These are phyloP conservation scores for Cryoendolithus antarcticus DNA, from an alignment of 2,329 filamentous ascomycete species.

Conservation along the genomic window DNA sequence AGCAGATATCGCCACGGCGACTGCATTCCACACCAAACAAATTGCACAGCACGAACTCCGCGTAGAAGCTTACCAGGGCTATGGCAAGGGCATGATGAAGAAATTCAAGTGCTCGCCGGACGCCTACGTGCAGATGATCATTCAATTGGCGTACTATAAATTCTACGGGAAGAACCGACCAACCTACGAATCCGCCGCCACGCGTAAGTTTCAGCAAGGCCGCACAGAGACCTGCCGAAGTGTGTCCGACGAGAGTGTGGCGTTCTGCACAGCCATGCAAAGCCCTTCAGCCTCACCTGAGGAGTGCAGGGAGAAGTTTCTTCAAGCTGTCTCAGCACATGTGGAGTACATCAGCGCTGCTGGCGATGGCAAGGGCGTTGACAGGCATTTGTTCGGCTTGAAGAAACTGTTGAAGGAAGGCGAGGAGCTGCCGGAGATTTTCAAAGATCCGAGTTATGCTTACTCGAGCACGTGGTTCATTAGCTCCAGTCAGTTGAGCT, in stretches of 20 bases:
- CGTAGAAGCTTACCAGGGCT: slow-evolving; percentile 92
- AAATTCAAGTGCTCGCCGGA: slow-evolving; percentile 98
- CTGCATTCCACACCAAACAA: slow-evolving; percentile 64
- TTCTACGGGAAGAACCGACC: slow-evolving; percentile 98
- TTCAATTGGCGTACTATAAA: slow-evolving; percentile 95
- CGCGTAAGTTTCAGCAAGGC: slow-evolving; percentile 87
- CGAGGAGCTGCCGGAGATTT: slow-evolving; percentile 71
- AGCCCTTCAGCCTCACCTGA: slow-evolving; percentile 52
- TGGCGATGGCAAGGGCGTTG: slow-evolving; percentile 83
- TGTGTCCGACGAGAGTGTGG: slow-evolving; percentile 81
- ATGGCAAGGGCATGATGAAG: slow-evolving; percentile 97
- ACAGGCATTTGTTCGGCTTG: slow-evolving; percentile 91
- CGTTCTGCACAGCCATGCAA: slow-evolving; percentile 81
- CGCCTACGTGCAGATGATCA: slow-evolving; percentile 96
- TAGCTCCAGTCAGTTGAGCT: slow-evolving; percentile 78
- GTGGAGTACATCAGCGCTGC: slow-evolving; percentile 85
- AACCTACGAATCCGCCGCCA: slow-evolving; percentile 93
- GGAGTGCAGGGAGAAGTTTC: slow-evolving; percentile 62
- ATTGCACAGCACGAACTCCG: slow-evolving; percentile 82
- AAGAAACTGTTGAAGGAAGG: slow-evolving; percentile 77
- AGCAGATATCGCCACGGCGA: slow-evolving; percentile 65
- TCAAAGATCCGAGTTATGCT: slow-evolving; percentile 69
- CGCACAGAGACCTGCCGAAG: slow-evolving; percentile 91
- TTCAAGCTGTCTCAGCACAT: slow-evolving; percentile 68
- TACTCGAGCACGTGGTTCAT: slow-evolving; percentile 88